Evolutionary conservation across 345 rosid species (phyloP), one percentile per base, ranked within the genome.

Genomic region (Lumnitzera littorea): DNA sequence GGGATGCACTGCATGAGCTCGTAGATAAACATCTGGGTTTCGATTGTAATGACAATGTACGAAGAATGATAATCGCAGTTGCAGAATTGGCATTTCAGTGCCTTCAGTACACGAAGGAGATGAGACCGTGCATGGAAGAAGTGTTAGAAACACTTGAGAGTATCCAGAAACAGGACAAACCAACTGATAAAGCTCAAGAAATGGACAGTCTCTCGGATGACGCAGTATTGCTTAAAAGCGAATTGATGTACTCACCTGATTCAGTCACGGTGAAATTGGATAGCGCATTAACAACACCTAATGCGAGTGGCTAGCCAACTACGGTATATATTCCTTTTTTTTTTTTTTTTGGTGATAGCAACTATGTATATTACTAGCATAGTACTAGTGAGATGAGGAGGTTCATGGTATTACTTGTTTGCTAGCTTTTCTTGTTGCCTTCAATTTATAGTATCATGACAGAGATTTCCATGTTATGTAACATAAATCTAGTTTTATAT

Each of bases 1-100:
- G 66, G 65, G 72, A 68, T 0, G 72, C 78, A 12, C 51, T 92
- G 62, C 81, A 80, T 13, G 89, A 87, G 66, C 91, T 92, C 31
- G 94, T 92, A 24, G 96, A 89, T 62, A 68, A 47, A 1, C 55
- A 69, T 48, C 96, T 92, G 1, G 96, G 96, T 62, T 92, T 76
- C 2, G 88, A 87, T 12, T 70, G 81, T 11, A 86, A 92, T 60
- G 25, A 70, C 59, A 63, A 69, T 24, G 76, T 73, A 13, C 69
- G 78, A 63, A 67, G 63, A 58, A 76, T 68, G 72, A 84, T 92
- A 47, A 74, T 60, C 27, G 82, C 83, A 0, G 96, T 89, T 10
- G 96, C 96, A 20, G 96, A 87, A 77, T 67, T 92, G 54, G 96
- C 94, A 46, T 89, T 89, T 74, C 91, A 56, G 15, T 92, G 98